These are phyloP conservation scores for Nelumbo lutea DNA, from an alignment of 164 flowering plant genomes.

Conservation along the genomic window DNA sequence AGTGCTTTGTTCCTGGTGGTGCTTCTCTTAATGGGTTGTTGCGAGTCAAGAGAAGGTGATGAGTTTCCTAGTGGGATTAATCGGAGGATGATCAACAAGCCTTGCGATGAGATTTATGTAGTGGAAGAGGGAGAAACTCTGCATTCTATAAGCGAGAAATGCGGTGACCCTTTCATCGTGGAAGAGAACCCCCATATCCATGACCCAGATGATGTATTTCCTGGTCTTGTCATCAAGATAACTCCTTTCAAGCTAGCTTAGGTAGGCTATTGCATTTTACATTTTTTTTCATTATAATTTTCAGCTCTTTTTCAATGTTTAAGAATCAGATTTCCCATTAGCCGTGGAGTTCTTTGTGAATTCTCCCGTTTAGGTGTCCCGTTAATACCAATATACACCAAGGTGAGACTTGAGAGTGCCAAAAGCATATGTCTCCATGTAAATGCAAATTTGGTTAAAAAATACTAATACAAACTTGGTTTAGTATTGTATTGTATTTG, in stretches of 20 bases:
- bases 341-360: too few relatives aligned
- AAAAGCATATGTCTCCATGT: too few relatives aligned
- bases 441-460: too few relatives aligned
- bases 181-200: conserved; percentile 33
- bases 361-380: too few relatives aligned
- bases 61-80: background rate
- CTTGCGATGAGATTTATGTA: conserved; percentile 34
- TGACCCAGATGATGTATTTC: conserved; percentile 37
- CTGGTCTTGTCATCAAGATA: conserved; percentile 31
- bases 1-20: conserved; percentile 9
- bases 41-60: conserved; percentile 10
- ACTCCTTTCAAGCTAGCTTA: conserved; percentile 16
- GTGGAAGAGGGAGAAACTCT: conserved; percentile 37
- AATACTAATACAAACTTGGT: too few relatives aligned
- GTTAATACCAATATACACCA: too few relatives aligned
- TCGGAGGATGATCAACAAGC: conserved; percentile 5
- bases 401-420: too few relatives aligned
- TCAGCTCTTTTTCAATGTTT: background rate
- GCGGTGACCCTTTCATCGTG: conserved; percentile 32
- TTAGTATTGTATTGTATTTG: too few relatives aligned
- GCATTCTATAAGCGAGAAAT: conserved; percentile 26
- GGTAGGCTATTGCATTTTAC: background rate
- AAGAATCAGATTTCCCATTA: too few relatives aligned
- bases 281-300: background rate
- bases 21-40: conserved; percentile 14